Conservation (phyloP, 805 yeast species). For the Tetrapisispora fleetii region DNA sequence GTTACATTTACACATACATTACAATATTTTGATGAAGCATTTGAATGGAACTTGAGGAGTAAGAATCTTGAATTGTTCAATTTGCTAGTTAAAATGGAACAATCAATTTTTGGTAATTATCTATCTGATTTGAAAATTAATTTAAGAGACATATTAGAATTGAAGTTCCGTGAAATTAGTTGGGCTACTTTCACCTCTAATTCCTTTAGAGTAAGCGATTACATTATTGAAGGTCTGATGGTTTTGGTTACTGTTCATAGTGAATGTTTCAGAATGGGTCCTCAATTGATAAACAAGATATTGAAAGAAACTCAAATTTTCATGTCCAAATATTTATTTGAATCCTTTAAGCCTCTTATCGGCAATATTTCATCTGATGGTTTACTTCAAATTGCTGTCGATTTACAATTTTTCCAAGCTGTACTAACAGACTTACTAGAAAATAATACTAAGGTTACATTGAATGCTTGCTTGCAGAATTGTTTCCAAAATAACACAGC, state of each 20-base stretch:
- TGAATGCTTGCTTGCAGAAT: conserved; percentile 25
- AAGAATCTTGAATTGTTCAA: conserved; percentile 37
- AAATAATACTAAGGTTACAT: conserved; percentile 23
- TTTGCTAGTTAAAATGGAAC: conserved; percentile 40
- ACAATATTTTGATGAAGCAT: conserved; percentile 40
- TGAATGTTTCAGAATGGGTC: conserved; percentile 39
- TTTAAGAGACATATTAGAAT: conserved; percentile 31
- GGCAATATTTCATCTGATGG: conserved; percentile 40
- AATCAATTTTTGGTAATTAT: conserved; percentile 44
- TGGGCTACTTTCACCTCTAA: conserved; percentile 33
- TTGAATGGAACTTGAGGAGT: conserved; percentile 37
- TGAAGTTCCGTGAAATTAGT: conserved; percentile 33
- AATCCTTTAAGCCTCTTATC: conserved; percentile 34
- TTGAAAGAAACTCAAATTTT: conserved; percentile 36
- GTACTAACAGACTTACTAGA: conserved; percentile 22
- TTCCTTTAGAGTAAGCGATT: conserved; percentile 35
- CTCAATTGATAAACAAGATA: conserved; percentile 36
- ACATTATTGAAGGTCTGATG: conserved; percentile 40
- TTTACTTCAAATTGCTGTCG: conserved; percentile 42
- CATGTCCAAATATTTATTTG: conserved; percentile 29
- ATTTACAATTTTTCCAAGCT: conserved; percentile 41
- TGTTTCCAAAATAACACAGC: conserved; percentile 24
- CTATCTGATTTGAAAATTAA: conserved; percentile 38
- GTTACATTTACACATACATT: conserved; percentile 40
- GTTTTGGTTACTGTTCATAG: conserved; percentile 43